These are phyloP conservation scores for Fusarium lyarnte DNA, from an alignment of 2,329 filamentous ascomycete species.

Conservation along the genomic window DNA sequence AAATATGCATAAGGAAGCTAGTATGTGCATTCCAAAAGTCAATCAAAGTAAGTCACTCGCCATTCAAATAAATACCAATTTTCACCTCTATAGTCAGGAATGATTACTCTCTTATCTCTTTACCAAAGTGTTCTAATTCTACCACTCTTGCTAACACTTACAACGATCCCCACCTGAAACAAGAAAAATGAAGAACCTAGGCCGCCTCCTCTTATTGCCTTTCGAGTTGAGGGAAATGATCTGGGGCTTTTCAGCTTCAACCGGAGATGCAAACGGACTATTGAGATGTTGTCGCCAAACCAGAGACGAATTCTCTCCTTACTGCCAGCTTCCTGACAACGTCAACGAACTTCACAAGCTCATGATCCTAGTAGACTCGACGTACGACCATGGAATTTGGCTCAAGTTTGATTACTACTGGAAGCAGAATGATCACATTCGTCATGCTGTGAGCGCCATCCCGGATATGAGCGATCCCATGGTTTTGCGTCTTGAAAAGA, in stretches of 20 bases:
- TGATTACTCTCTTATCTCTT: no score
- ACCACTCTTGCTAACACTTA: no score
- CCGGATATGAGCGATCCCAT: slow-evolving; percentile 11
- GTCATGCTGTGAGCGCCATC: neutral
- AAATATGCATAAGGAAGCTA: no score
- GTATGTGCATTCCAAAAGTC: no score
- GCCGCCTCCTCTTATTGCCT: no score
- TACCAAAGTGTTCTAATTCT: no score
- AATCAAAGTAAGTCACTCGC: no score
- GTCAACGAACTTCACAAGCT: neutral
- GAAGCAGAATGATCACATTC: neutral
- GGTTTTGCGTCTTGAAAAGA: neutral
- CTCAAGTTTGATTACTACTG: slow-evolving; percentile 20
- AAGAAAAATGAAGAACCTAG: no score
- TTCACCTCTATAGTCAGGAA: no score
- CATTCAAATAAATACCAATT: no score
- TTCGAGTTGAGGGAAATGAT: slow-evolving; percentile 20
- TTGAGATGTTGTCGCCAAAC: slow-evolving; percentile 12
- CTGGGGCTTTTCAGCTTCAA: neutral
- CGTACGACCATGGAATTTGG: slow-evolving; percentile 4
- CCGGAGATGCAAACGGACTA: neutral
- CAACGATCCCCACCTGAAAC: no score
- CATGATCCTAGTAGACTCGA: slow-evolving; percentile 7
- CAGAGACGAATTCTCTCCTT: neutral
- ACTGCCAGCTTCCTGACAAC: neutral